A percentile compares a stretch with the other conserved stretches of the same genome.
Evolutionary conservation across 306 rosid species (phyloP).

Genomic region (Carpinus viminea): DNA sequence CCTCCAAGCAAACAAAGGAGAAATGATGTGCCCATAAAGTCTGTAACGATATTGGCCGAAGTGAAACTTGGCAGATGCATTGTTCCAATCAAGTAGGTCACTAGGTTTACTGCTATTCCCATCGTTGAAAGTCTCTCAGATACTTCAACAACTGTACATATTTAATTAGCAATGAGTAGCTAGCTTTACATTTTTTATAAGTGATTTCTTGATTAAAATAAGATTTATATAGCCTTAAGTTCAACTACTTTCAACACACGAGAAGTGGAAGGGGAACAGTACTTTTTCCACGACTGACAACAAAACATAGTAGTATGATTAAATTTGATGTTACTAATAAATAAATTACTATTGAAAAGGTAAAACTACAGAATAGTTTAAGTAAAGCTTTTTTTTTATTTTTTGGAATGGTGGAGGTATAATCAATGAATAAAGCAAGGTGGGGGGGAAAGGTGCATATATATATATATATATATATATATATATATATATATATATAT

Average conservation of each 20-base stretch:
- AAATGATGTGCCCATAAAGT: conserved; percentile 83
- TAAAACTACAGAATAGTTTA: too few species aligned
- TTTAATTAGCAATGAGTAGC: too few species aligned
- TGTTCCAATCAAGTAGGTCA: conserved; percentile 77
- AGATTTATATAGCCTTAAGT: not conserved
- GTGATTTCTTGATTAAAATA: not conserved
- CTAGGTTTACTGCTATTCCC: conserved; percentile 89
- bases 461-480: too few species aligned
- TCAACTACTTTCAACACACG: too few species aligned
- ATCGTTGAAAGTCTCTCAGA: conserved; percentile 93
- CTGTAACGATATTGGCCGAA: conserved; percentile 92
- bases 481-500: too few species aligned
- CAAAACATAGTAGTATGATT: not conserved
- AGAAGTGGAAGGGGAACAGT: not conserved
- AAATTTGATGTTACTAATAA: not conserved
- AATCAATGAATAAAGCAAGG: too few species aligned
- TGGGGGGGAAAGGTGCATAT: too few species aligned
- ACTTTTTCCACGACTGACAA: not conserved
- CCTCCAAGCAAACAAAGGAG: conserved; percentile 90
- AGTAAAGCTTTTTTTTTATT: too few species aligned
- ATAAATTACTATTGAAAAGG: not conserved
- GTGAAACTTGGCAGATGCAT: conserved; percentile 92
- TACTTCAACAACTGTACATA: conserved; percentile 68
- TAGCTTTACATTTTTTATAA: too few species aligned
- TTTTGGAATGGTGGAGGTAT: too few species aligned